Conservation (phyloP, 805 yeast species). For the Kodamaea lidongshanica region DNA sequence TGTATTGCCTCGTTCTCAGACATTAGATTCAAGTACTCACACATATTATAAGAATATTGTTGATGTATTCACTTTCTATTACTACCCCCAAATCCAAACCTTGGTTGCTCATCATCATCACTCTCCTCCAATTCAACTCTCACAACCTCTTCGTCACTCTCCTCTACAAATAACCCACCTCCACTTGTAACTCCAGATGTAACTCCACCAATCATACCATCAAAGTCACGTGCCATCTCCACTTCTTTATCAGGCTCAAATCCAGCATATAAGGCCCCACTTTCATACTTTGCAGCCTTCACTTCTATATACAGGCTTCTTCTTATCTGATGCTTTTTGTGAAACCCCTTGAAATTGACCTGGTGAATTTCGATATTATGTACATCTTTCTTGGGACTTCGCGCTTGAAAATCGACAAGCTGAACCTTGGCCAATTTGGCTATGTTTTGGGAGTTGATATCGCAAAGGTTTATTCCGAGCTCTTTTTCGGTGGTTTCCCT, state of each 20-base stretch:
- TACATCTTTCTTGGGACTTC: too few species aligned
- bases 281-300: conserved; percentile 8
- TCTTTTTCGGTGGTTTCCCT: conserved; percentile 17
- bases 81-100: conserved; percentile 22
- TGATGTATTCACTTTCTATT: neutral
- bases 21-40: conserved; percentile 1
- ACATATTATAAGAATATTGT: too few species aligned
- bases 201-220: conserved; percentile 11
- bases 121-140: too few species aligned
- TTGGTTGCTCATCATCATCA: conserved; percentile 28
- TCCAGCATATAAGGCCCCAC: conserved; percentile 7
- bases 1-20: conserved; percentile 6
- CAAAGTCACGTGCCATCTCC: conserved; percentile 8
- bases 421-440: conserved; percentile 18
- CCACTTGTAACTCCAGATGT: conserved; percentile 5
- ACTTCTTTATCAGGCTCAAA: conserved; percentile 4
- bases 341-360: conserved; percentile 36
- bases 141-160: conserved; percentile 3
- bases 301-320: conserved; percentile 25
- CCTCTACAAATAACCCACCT: conserved; percentile 7
- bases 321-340: conserved; percentile 15
- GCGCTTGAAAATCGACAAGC: too few species aligned
- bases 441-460: too few species aligned
- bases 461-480: conserved; percentile 19
- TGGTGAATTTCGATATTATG: conserved; percentile 22